Evolutionary conservation across 441 rosid species (phyloP), one percentile per base, ranked within the genome.

Genomic region (Populus tomentosa): DNA sequence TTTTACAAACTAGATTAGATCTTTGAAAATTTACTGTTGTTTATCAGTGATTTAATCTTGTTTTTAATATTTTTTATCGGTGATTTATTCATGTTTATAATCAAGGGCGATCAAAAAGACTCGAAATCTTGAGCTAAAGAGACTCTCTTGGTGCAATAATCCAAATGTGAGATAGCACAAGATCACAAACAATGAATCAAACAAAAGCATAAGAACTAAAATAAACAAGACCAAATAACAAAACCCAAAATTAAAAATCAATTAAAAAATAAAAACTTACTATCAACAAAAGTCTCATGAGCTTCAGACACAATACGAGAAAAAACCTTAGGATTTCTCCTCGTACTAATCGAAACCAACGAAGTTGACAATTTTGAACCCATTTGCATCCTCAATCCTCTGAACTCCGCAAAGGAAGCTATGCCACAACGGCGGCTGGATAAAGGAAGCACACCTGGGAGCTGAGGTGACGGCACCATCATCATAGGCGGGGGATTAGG

Each of bases 241-340:
- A 59, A 71, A 42, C 9, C 63, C 50, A 67, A 13, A 33, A 11
- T 50, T 30, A 35, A 56, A 18, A 75, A 53, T 24, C 71, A 38
- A 75, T n/a, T 30, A 42, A 72, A 6, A 70, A 36, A 30, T 30
- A 71, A 20, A 62, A 9, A 88, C 75, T 78, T 78, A 67, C 94
- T 75, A 42, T 86, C 91, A 69, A 88, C 38, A 71, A 84, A 84
- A 71, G 85, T 80, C 26, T 85, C 91, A 70, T 87, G 90, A 87
- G 90, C 92, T 85, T 90, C 88, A 79, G 92, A 90, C 72, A 81
- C 81, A 36, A 90, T 63, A 50, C 80, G 75, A 62, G 82, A 59
- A 35, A 84, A 86, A 80, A 70, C 86, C 84, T 75, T 78, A 62
- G 80, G 69, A 77, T 65, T 76, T 71, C 73, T 86, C 8, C 74